phyloP scores from a whole-genome alignment of 768 basidiomycete species.

The Kwoniella newhampshirensis region DNA sequence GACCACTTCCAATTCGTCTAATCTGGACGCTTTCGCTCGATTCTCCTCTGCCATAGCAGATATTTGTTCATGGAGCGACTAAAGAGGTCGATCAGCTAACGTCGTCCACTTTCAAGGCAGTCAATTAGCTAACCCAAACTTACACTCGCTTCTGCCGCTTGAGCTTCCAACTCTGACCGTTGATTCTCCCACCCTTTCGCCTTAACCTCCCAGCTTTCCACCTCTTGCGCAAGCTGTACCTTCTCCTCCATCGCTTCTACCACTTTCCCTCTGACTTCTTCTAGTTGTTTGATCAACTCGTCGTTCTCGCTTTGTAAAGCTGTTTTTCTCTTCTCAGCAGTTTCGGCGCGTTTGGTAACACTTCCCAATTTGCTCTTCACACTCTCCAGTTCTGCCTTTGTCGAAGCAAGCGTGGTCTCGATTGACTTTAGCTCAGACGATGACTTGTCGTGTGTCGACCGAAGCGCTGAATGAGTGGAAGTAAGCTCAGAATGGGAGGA shows the following conservation, averaged over 20 bases:
- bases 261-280: slow-evolving; percentile 50
- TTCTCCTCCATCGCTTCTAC: slow-evolving; percentile 49
- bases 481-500: slow-evolving; percentile 15
- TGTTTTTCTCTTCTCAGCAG: slow-evolving; percentile 36
- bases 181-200: slow-evolving; percentile 26
- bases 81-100: not conserved
- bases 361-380: slow-evolving; percentile 18
- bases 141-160: slow-evolving; percentile 26
- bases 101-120: no score
- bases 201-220: slow-evolving; percentile 36
- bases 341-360: slow-evolving; percentile 39
- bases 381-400: not conserved
- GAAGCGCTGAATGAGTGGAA: slow-evolving; percentile 7
- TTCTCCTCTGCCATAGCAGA: slow-evolving; percentile 25
- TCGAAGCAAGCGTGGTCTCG: slow-evolving; percentile 7
- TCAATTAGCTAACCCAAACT: slow-evolving; percentile 1
- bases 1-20: not conserved
- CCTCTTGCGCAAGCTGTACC: slow-evolving; percentile 31
- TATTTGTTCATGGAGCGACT: slow-evolving; percentile 20
- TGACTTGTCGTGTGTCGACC: slow-evolving; percentile 6
- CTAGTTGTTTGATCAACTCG: slow-evolving; percentile 45
- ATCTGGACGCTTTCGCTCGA: slow-evolving; percentile 8
- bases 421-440: slow-evolving; percentile 4
- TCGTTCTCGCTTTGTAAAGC: slow-evolving; percentile 48
- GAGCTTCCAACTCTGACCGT: slow-evolving; percentile 20